Base-by-base conservation (phyloP, 345 rosid genomes). In the Brassica napus region DNA sequence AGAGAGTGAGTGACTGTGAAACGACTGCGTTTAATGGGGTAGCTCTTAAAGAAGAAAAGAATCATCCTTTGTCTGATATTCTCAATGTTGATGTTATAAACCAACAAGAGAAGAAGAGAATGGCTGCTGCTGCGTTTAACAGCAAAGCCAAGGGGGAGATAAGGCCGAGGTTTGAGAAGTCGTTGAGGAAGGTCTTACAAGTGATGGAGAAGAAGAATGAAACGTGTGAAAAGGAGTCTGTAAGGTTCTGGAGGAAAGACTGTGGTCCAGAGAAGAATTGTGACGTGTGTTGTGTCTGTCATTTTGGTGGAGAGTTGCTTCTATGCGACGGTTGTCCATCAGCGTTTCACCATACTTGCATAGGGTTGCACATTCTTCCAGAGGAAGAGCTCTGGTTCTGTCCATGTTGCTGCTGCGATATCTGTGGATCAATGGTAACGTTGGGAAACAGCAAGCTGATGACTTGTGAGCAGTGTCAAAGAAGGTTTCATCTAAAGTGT, bases 381-480 rank as follows among this genome's bases (percentile, higher is more conserved):
- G 71, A 76, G 2, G 97, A 93, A 23, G 83, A 86, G 8, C 61
- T 54, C 16, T 92, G 98, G 97, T 88, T 89, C 76, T 94, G 98
- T 57, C 90, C 91, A 3, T 85, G 91, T 14, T 94, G 98, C 77
- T 83, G 89, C 32, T 92, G 98, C 39, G 75, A 77, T 24, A 78
- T 87, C 6, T 94, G 97, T 71, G 78, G 78, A 72, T 60, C 71
- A 28, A 39, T 59, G 66, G 74, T 62, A 18, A 69, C 65, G 61
- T 18, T 52, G 3, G 14, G 8, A 6, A 65, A 61, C 2, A 75
- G 72, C 12, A 47, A 34, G 66, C 31, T 77, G 67, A 73, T 71
- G 63, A 69, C 7, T 57, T 94, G 98, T 81, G 74, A 82, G 26
- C 94, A 88, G 18, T 92, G 97, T 49, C 84, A 85, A 69, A 83